Conservation (phyloP, 768 basidiomycete species). For the Leccinellum rugosiceps region DNA sequence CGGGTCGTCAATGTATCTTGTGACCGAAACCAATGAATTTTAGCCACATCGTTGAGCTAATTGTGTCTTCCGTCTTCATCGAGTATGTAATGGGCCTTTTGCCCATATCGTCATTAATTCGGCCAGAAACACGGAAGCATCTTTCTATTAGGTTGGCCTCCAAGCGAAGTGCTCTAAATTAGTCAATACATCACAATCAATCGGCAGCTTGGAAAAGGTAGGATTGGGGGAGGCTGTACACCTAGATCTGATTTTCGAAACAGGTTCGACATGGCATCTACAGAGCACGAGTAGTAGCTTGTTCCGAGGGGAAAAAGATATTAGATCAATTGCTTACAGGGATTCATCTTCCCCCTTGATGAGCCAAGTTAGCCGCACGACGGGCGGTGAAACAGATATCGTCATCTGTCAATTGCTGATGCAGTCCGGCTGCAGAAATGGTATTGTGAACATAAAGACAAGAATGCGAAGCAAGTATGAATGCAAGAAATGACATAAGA, state of each 20-base stretch:
- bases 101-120: no score
- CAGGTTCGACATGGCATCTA: background rate
- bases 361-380: slow-evolving; percentile 13
- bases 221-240: slow-evolving; percentile 7
- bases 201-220: background rate
- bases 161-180: background rate
- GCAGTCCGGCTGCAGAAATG: slow-evolving; percentile 20
- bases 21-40: slow-evolving; percentile 1
- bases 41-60: background rate
- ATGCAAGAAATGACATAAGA: slow-evolving; percentile 18
- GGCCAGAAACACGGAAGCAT: slow-evolving; percentile 11
- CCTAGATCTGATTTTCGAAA: slow-evolving; percentile 6
- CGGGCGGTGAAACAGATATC: slow-evolving; percentile 7
- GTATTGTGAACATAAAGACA: slow-evolving; percentile 22
- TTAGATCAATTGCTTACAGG: slow-evolving; percentile 9
- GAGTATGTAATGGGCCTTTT: background rate
- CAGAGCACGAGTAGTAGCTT: background rate
- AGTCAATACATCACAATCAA: background rate
- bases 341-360: slow-evolving; percentile 18
- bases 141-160: background rate
- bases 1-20: slow-evolving; percentile 61
- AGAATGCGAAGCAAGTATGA: slow-evolving; percentile 16
- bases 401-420: slow-evolving; percentile 10
- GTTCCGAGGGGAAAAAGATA: background rate
- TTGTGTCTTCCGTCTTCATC: background rate